A percentile compares a stretch with the other conserved stretches of the same genome.
These are phyloP conservation scores for Pestalotiopsis sp. DNA, from an alignment of 2,329 filamentous ascomycete species.

Conservation along the genomic window DNA sequence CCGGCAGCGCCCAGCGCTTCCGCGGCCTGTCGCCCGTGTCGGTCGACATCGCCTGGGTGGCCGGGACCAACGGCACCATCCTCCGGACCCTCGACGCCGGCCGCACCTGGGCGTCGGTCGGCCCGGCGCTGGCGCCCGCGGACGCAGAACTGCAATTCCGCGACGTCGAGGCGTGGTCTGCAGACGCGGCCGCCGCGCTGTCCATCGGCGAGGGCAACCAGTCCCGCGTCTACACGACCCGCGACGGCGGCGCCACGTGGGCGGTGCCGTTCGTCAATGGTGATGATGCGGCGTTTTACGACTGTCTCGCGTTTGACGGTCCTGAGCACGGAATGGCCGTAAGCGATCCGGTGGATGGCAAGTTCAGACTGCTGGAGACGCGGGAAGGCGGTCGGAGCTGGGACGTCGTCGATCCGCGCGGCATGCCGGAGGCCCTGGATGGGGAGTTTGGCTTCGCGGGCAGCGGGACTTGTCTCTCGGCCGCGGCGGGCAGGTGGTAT, in stretches of 20 bases:
- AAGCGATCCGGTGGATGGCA: slow-evolving; percentile 33
- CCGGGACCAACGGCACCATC: slow-evolving; percentile 30
- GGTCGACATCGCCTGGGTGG: slow-evolving; percentile 30
- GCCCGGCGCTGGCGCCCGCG: slow-evolving; percentile 22
- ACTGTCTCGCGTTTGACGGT: slow-evolving; percentile 32
- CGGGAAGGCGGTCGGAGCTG: slow-evolving; percentile 28
- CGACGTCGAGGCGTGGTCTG: slow-evolving; percentile 38
- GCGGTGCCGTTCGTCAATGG: slow-evolving; percentile 26
- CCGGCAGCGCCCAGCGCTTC: slow-evolving; percentile 27
- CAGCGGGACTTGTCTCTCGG: slow-evolving; percentile 33
- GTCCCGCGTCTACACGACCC: slow-evolving; percentile 32
- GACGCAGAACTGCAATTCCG: slow-evolving; percentile 31
- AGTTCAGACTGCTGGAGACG: slow-evolving; percentile 32
- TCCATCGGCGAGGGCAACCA: slow-evolving; percentile 32
- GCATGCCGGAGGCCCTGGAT: slow-evolving; percentile 25
- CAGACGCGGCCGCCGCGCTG: slow-evolving; percentile 39
- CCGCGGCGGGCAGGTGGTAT: slow-evolving; percentile 28
- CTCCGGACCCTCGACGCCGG: slow-evolving; percentile 30
- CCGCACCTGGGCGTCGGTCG: slow-evolving; percentile 29
- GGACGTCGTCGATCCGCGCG: slow-evolving; percentile 22
- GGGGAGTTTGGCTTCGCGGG: slow-evolving; percentile 33
- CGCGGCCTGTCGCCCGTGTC: slow-evolving; percentile 32
- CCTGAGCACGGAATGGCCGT: slow-evolving; percentile 27
- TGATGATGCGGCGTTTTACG: slow-evolving; percentile 31
- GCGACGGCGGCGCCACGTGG: slow-evolving; percentile 29